Conservation (phyloP, 352 stramenopile species). For the Phytopythium boreale region DNA sequence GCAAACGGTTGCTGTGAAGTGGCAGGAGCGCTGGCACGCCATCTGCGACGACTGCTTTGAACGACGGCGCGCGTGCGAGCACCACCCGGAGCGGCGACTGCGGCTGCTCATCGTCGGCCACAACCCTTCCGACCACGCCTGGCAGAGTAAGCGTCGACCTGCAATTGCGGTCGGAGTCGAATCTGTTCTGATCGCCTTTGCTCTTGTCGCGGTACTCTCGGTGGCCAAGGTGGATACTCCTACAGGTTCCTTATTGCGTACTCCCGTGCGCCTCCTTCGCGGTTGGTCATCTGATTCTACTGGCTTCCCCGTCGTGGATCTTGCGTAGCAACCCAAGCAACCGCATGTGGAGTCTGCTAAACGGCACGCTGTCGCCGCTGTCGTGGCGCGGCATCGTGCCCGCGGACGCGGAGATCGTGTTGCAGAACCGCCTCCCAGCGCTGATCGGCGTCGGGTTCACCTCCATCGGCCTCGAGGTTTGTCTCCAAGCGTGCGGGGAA, state of each 20-base stretch:
- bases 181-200: neutral
- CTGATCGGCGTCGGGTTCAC: slow-evolving; percentile 74
- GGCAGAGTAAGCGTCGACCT: slow-evolving; percentile 41
- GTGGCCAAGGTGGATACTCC: slow-evolving; percentile 37
- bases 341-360: slow-evolving; percentile 86
- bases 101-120: slow-evolving; percentile 85
- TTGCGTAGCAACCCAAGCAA: slow-evolving; percentile 81
- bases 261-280: neutral
- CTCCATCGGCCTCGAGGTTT: slow-evolving; percentile 78
- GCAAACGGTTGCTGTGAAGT: slow-evolving; percentile 29
- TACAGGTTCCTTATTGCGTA: slow-evolving; percentile 36
- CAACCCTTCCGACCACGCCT: slow-evolving; percentile 90
- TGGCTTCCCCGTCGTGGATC: neutral
- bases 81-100: slow-evolving; percentile 62
- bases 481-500: neutral
- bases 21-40: slow-evolving; percentile 80
- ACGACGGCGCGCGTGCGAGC: slow-evolving; percentile 36
- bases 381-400: slow-evolving; percentile 68
- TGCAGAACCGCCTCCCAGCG: slow-evolving; percentile 74
- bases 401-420: slow-evolving; percentile 39
- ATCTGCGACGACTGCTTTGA: slow-evolving; percentile 78
- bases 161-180: neutral
- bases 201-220: neutral
- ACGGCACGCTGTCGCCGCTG: slow-evolving; percentile 48
- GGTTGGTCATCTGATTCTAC: neutral